phyloP scores from a whole-genome alignment of 2,329 filamentous ascomycete species.

The Diplodia intermedia region DNA sequence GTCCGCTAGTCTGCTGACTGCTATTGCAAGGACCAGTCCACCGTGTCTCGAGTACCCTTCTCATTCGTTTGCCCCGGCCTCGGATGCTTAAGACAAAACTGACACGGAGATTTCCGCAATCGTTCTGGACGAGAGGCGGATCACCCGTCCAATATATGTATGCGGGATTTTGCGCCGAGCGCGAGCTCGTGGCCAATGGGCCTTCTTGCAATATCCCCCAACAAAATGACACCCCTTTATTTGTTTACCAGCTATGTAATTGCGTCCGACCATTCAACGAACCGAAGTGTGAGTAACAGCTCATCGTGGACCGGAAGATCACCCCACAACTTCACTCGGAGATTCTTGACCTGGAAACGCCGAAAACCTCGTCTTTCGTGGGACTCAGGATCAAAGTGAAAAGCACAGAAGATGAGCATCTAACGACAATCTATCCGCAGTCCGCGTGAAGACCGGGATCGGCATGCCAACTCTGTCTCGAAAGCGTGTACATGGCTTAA shows the following conservation, averaged over 20 bases:
- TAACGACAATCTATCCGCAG: no score
- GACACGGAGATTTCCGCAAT: background rate
- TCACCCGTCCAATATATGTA: background rate
- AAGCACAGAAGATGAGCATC: no score
- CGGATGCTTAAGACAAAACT: background rate
- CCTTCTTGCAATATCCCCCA: background rate
- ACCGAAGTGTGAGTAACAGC: background rate
- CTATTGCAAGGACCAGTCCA: background rate
- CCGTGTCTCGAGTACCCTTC: background rate
- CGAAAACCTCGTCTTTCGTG: background rate
- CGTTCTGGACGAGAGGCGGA: background rate
- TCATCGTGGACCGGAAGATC: background rate
- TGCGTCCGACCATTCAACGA: background rate
- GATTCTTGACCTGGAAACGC: background rate
- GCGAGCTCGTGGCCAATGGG: background rate
- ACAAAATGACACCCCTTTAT: background rate
- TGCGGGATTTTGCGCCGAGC: no score
- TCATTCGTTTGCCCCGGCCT: background rate
- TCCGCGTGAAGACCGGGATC: no score
- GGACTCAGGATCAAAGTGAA: no score
- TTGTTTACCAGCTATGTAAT: background rate
- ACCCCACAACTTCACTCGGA: background rate
- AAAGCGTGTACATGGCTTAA: no score
- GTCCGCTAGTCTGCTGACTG: conserved; percentile 14
- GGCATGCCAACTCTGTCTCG: no score